Conservation (phyloP, 176 grass and related monocot species). For the Chrysopogon serrulatus region DNA sequence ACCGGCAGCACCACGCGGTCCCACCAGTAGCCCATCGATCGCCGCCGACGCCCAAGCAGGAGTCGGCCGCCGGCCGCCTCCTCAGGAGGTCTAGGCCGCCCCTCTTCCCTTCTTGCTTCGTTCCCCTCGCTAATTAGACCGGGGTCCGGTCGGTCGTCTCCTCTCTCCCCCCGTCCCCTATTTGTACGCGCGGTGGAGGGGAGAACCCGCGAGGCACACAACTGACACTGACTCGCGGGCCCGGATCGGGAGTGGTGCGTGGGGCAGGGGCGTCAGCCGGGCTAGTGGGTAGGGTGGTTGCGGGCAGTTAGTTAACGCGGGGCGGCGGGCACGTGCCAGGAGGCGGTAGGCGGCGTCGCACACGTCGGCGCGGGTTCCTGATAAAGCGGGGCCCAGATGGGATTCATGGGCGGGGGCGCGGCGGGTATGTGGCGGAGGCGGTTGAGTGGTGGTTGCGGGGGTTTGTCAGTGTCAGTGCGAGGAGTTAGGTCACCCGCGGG, state of each 20-base stretch:
- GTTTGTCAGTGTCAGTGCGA: conserved; percentile 4
- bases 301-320: conserved; percentile 11
- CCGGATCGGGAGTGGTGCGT: rapidly evolving
- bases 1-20: conserved; percentile 69
- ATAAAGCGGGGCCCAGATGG: conserved; percentile 24
- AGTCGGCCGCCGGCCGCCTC: not conserved
- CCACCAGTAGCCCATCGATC: conserved; percentile 62
- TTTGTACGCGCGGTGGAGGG: conserved; percentile 1
- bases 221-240: not conserved
- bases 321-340: conserved; percentile 39
- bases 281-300: not conserved
- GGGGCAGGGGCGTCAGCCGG: not conserved
- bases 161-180: not conserved
- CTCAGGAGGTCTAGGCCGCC: too few relatives aligned
- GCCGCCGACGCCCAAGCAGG: not conserved
- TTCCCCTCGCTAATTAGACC: conserved; percentile 3
- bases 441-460: conserved; percentile 32
- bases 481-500: conserved; percentile 30
- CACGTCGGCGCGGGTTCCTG: conserved; percentile 20
- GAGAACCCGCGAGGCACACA: not conserved
- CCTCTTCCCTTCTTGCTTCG: not conserved
- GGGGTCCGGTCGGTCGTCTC: not conserved
- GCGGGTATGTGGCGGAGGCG: conserved; percentile 32
- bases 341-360: conserved; percentile 25
- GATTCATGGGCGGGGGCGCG: not conserved